Evolutionary conservation across 257 asterid species (phyloP), one percentile per base, ranked within the genome.

Genomic region (Fraxinus cuspidata): DNA sequence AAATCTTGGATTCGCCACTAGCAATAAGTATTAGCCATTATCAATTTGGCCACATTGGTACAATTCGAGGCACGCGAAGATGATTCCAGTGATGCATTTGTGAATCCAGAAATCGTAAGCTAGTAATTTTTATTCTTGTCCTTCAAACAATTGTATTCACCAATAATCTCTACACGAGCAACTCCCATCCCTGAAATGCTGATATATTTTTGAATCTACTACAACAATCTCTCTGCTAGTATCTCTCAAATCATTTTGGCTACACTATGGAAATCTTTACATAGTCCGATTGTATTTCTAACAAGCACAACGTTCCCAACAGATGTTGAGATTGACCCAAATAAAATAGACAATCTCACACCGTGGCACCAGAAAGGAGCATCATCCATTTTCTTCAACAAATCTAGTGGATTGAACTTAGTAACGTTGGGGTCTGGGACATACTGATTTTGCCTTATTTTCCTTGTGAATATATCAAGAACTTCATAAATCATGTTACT

Each of bases 111-210:
- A 25, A 58, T 21, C 18, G 2, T 2, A 25, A 63, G 7, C 6
- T 4, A 23, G 27, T 11, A 7, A 63, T 11, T 63, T 25, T 25
- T 63, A 63, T 11, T 25, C 34, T 27, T 25, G 69, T 63, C 32
- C 34, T 63, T 63, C 34, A 11, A 63, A 63, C 18, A 25, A 63
- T 12, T 5, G 27, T 31, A 28, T n/a, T 86, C 85, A 91, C 97
- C 97, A 91, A 79, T 92, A 92, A 85, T 88, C 92, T 73, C 84
- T 86, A 85, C 95, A 90, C 0, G 93, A 90, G 83, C 95, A 92
- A 2, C 5, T 34, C 31, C 91, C 95, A 29, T 88, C 75, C 77
- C 75, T 85, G 75, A 90, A 92, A 67, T 84, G 93, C 82, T 92
- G 97, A 80, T 79, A 90, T 7, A 85, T 77, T 70, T 88, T 90